phyloP scores from a whole-genome alignment of 2,329 filamentous ascomycete species.

The Aspergillus vadensis region DNA sequence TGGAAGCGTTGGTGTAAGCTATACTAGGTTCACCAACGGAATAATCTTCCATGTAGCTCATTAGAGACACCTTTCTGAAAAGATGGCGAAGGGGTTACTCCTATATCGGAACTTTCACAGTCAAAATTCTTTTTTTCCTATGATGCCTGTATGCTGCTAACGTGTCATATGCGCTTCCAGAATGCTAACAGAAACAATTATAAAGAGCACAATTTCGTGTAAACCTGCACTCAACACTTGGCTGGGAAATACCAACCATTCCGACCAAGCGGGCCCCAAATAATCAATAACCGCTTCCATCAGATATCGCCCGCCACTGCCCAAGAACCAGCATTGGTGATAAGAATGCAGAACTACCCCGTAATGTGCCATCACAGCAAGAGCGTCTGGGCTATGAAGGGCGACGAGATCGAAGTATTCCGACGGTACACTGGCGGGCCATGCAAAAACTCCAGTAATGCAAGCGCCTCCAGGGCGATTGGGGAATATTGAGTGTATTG shows the following conservation, averaged over 20 bases:
- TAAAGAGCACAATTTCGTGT: no score
- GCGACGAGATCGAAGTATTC: slow-evolving; percentile 33
- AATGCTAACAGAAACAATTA: no score
- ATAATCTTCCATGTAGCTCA: no score
- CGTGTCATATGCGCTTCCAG: no score
- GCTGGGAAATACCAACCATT: not conserved
- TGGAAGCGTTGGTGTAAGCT: no score
- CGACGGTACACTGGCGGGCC: slow-evolving; percentile 33
- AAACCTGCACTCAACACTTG: not conserved
- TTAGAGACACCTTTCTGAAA: no score
- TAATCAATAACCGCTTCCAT: slow-evolving; percentile 22
- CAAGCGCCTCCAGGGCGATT: not conserved
- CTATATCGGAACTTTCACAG: no score
- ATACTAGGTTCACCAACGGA: no score
- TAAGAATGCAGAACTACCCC: slow-evolving; percentile 37
- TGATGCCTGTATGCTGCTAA: no score
- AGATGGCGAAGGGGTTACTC: no score
- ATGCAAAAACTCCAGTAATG: not conserved
- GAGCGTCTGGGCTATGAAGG: slow-evolving; percentile 35
- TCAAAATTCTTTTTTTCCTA: no score
- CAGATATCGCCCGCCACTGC: slow-evolving; percentile 28
- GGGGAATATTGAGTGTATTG: not conserved
- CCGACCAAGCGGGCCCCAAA: slow-evolving; percentile 27
- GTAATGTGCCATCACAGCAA: slow-evolving; percentile 42
- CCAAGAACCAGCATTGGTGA: slow-evolving; percentile 37